Evolutionary conservation across 306 rosid genomes (phyloP).

Genomic region (Adenanthera pavonina): DNA sequence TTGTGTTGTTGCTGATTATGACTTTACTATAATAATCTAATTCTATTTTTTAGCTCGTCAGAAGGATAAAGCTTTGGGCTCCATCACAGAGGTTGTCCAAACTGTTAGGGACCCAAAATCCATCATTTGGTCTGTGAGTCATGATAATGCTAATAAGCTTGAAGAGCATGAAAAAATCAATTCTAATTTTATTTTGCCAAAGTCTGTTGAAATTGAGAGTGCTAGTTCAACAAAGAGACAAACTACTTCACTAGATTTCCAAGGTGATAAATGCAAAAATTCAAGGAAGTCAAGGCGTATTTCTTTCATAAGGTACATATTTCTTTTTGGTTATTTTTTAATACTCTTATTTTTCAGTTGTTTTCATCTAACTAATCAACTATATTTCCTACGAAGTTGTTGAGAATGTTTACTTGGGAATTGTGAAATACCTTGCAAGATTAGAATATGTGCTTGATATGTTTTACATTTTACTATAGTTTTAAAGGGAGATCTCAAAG

Average conservation of each 20-base stretch:
- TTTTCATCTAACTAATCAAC: conserved; percentile 23
- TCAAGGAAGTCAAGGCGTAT: conserved; percentile 53
- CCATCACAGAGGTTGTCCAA: conserved; percentile 88
- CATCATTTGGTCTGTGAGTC: conserved; percentile 39
- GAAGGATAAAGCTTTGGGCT: conserved; percentile 79
- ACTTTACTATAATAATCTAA: conserved; percentile 41
- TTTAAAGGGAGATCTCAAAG: conserved; percentile 62
- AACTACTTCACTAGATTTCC: conserved; percentile 48
- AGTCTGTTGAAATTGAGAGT: conserved; percentile 55
- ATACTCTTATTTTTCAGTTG: conserved; percentile 22
- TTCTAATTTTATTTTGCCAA: conserved; percentile 62
- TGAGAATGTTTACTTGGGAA: conserved; percentile 8
- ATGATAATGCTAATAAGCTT: conserved; percentile 46
- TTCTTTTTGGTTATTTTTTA: conserved; percentile 1
- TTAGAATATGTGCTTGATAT: conserved; percentile 23
- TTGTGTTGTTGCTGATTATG: conserved; percentile 19
- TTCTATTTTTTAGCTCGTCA: conserved; percentile 76
- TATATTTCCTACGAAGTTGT: conserved; percentile 16
- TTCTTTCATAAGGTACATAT: conserved; percentile 62
- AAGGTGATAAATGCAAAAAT: conserved; percentile 47
- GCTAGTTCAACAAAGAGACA: conserved; percentile 46
- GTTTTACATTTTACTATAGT: conserved; percentile 49
- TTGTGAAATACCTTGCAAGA: background rate
- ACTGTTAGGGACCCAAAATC: conserved; percentile 74
- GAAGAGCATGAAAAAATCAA: conserved; percentile 58